These are phyloP conservation scores for Alisma plantagoaquatica DNA, from an alignment of 106 monocot genomes.

Conservation along the genomic window DNA sequence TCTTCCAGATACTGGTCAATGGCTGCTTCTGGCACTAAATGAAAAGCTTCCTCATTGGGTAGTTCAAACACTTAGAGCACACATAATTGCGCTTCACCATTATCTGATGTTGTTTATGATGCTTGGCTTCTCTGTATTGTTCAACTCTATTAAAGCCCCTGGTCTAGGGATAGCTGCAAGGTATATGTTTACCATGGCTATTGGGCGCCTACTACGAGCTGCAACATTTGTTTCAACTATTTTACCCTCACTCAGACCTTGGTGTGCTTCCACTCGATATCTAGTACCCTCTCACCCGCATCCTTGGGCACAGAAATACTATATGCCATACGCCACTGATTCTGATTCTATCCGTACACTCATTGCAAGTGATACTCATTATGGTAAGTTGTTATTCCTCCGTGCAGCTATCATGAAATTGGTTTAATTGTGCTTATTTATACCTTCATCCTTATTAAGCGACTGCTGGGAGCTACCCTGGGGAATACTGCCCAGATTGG, in stretches of 20 bases:
- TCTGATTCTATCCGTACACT: slow-evolving; percentile 50
- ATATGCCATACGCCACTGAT: slow-evolving; percentile 69
- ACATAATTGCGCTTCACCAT: slow-evolving; percentile 77
- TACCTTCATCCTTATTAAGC: slow-evolving; percentile 17
- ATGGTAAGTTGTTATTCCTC: slow-evolving; percentile 29
- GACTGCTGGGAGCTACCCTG: slow-evolving; percentile 45
- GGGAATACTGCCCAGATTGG: slow-evolving; percentile 75
- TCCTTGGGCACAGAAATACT: slow-evolving; percentile 95
- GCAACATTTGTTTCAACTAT: slow-evolving; percentile 90
- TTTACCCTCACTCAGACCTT: slow-evolving; percentile 83
- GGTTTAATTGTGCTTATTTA: neutral
- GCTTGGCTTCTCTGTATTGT: slow-evolving; percentile 89
- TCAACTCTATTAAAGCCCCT: slow-evolving; percentile 76
- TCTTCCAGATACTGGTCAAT: slow-evolving; percentile 96
- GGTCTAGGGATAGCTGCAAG: slow-evolving; percentile 87
- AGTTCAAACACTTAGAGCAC: slow-evolving; percentile 68
- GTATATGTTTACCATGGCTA: slow-evolving; percentile 96
- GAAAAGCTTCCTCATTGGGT: slow-evolving; percentile 70
- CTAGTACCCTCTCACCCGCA: slow-evolving; percentile 71
- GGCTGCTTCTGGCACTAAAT: slow-evolving; percentile 81
- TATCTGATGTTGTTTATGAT: slow-evolving; percentile 93
- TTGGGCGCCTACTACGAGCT: slow-evolving; percentile 80
- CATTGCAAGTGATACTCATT: slow-evolving; percentile 44
- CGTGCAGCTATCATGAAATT: neutral
- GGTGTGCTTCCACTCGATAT: slow-evolving; percentile 71